Evolutionary conservation across 176 grass and related monocot genomes (phyloP).

Genomic region (Elaeis guineensis): DNA sequence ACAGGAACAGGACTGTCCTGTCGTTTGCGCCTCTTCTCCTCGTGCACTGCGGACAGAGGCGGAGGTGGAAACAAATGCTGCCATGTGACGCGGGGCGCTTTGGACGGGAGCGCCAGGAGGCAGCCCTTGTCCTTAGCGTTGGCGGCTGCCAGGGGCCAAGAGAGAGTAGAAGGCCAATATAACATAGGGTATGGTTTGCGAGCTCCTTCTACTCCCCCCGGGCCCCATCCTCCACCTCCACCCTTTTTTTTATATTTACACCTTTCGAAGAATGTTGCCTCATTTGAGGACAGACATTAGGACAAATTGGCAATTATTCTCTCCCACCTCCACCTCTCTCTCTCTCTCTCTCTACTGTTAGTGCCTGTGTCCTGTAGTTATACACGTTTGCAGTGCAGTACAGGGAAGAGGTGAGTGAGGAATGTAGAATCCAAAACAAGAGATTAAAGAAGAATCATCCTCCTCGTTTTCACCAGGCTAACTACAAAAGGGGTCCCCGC

Average conservation of each 20-base stretch:
- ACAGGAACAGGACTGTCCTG: no score
- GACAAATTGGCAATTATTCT: background rate
- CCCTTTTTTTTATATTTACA: background rate
- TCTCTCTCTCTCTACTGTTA: background rate
- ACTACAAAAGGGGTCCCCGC: no score
- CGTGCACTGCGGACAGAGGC: background rate
- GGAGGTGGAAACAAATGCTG: background rate
- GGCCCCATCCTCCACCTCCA: background rate
- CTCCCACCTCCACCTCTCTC: no score
- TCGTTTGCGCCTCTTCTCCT: background rate
- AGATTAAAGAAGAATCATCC: background rate
- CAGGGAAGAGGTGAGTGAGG: no score
- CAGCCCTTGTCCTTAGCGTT: no score
- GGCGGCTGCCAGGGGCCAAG: no score
- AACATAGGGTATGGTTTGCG: no score
- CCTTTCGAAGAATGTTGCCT: background rate
- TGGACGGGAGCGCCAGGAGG: no score
- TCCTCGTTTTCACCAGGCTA: no score
- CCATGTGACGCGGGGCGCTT: background rate
- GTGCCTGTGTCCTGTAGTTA: no score
- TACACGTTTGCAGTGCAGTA: no score
- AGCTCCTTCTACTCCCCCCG: background rate
- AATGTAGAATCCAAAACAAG: constrained; percentile 1
- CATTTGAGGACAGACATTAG: constrained; percentile 1
- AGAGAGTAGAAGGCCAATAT: no score